phyloP scores from a whole-genome alignment of 257 asterid genomes.

The Gentiana dahurica region DNA sequence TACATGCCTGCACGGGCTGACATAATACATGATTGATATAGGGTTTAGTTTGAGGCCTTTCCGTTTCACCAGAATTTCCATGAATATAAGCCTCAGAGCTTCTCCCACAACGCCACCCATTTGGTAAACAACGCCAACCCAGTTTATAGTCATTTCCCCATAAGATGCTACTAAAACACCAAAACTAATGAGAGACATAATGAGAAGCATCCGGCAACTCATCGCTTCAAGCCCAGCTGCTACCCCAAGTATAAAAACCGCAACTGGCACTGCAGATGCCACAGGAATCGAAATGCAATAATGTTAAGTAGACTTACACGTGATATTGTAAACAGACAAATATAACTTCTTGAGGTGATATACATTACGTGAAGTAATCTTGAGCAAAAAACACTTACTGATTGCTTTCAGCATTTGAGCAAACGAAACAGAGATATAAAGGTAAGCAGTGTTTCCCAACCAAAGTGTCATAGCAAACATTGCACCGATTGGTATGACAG shows the following conservation, averaged over 20 bases:
- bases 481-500: conserved; percentile 92
- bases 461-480: conserved; percentile 99
- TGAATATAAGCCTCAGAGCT: conserved; percentile 88
- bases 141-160: conserved; percentile 82
- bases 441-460: conserved; percentile 99
- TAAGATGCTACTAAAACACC: conserved; percentile 95
- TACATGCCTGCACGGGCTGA: conserved; percentile 97
- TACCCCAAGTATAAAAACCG: conserved; percentile 91
- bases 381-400: conserved; percentile 44
- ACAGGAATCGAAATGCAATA: conserved; percentile 12
- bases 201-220: conserved; percentile 89
- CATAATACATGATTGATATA: conserved; percentile 90
- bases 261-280: conserved; percentile 84
- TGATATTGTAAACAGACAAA: neutral
- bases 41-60: conserved; percentile 93
- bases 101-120: conserved; percentile 99
- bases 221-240: conserved; percentile 92
- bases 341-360: too few species aligned
- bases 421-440: conserved; percentile 91
- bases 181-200: conserved; percentile 85
- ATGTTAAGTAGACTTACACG: neutral
- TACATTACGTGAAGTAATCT: neutral
- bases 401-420: conserved; percentile 99
- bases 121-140: conserved; percentile 98
- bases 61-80: conserved; percentile 90